Evolutionary conservation across 208 protist species (phyloP), one percentile per base, ranked within the genome.

Genomic region (Naegleria fowleri): DNA sequence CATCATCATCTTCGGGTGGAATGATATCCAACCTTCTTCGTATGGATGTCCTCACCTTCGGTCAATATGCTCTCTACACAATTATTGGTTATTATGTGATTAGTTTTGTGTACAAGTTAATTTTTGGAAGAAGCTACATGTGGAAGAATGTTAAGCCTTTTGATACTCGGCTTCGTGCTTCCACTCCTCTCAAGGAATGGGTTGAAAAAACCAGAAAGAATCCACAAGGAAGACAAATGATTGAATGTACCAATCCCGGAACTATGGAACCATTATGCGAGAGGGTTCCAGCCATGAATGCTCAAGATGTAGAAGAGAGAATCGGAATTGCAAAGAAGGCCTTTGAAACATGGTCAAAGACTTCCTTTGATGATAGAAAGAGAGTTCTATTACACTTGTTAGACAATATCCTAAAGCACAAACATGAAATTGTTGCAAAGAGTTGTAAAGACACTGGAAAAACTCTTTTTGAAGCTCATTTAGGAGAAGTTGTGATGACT

Each of bases 401-500:
- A 19, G n/a, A 58, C 5, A 51, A 88, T 33, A 88, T 88, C 2
- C 16, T 88, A 15, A 39, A 88, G 36, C 6, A 88, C 16, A 88
- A 88, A 38, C 85, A 88, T 58, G 25, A 88, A 58, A 88, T 88
- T 58, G 85, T 39, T 22, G 43, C n/a, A 9, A 22, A 15, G 9
- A 39, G 25, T 58, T 88, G 85, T 39, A 48, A 39, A 36, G 85
- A 88, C 22, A 40, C 85, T 88, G 85, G 85, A 39, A 88, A 88
- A 58, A 88, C 85, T 16, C 11, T 88, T 13, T 88, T 98, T 94
- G 96, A 98, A 92, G 96, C 95, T 90, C 94, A 94, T 38, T 93
- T 97, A 0, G 96, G 96, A 33, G 96, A 98, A 94, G 95, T 98
- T 90, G 92, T 98, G 41, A 97, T 95, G 36, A 97, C 96, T 43